Evolutionary conservation across 2,329 filamentous ascomycete species (phyloP).

Genomic region (Sporothrix euskadiensis): DNA sequence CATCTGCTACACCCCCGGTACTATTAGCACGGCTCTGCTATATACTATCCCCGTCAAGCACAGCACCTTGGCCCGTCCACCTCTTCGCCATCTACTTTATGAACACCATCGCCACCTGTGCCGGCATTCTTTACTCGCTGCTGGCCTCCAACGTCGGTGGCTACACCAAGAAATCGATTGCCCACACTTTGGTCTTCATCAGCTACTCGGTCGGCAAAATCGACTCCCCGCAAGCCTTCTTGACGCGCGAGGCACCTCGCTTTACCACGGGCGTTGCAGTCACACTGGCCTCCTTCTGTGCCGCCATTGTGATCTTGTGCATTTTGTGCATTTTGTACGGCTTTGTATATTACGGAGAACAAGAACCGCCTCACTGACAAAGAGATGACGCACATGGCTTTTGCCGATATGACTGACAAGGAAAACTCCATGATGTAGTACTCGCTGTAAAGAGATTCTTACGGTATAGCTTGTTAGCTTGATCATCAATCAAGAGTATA

Average conservation of each 20-base stretch:
- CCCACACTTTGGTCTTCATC: conserved; percentile 55
- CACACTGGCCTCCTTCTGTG: conserved; percentile 36
- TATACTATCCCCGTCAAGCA: conserved; percentile 28
- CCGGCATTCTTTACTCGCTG: conserved; percentile 52
- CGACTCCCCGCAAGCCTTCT: conserved; percentile 58
- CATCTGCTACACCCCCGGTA: conserved; percentile 32
- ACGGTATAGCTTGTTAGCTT: too few species aligned
- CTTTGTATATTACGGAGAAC: conserved; percentile 56
- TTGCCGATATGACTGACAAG: conserved; percentile 36
- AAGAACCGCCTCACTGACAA: conserved; percentile 44
- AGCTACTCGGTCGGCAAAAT: conserved; percentile 57
- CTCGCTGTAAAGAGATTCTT: neutral
- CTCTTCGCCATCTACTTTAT: conserved; percentile 34
- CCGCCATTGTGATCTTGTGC: conserved; percentile 45
- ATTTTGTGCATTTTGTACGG: conserved; percentile 42
- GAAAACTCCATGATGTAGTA: conserved; percentile 21
- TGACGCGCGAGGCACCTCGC: conserved; percentile 55
- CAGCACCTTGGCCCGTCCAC: conserved; percentile 17
- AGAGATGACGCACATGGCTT: conserved; percentile 28
- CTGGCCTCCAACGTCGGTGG: conserved; percentile 49
- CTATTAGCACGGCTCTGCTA: conserved; percentile 32
- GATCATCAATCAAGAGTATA: too few species aligned
- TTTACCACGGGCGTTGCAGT: conserved; percentile 66
- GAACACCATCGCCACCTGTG: conserved; percentile 23
- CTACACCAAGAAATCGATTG: conserved; percentile 59